Evolutionary conservation across 1,284 basidiomycete species (phyloP), one percentile per base, ranked within the genome.

Genomic region (Malassezia furfur): DNA sequence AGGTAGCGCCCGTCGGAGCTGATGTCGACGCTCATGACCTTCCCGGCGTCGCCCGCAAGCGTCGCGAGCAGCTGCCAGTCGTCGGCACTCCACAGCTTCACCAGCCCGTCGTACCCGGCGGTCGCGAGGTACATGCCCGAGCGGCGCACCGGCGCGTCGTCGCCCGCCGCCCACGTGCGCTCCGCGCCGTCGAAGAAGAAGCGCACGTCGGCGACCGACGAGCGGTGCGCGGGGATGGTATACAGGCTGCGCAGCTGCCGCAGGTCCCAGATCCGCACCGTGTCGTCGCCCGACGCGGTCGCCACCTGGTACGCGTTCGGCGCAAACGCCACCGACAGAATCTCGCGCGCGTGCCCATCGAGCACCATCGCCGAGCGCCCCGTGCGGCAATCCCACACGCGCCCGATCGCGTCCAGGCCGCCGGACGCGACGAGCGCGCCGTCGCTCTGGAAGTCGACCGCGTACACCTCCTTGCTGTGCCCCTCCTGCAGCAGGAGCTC

Each of bases 251-350:
- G 87, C 28, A 96, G 81, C 2, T 87, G 85, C 25, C 94, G 85
- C 78, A 98, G 84, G 77, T 99, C 94, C 94, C 94, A 99, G 79
- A 98, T 90, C 40, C 91, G 85, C 63, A 98, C 87, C 0, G 91
- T 96, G 72, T 98, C 93, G 76, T 99, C 94, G 44, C 89, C 91
- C 1, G 90, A 86, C 21, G 91, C 93, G 0, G 93, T 94, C 7
- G 91, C 93, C 45, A 98, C 84, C 80, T 98, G 93, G 73, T 93
- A 93, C 47, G 91, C 91, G 67, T 94, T 98, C 7, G 93, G 91
- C 19, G 90, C 90, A 76, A 96, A 98, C 57, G 85, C 85, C 67
- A 96, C 86, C 1, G 87, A 80, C 56, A 91, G 86, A 59, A 99
- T 91, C 60, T 90, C 86, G 75, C 93, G 85, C 3, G 91, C 88